These are phyloP conservation scores for Ascochyta viciae-villosae DNA, from an alignment of 2,329 filamentous ascomycete genomes.

Conservation along the genomic window DNA sequence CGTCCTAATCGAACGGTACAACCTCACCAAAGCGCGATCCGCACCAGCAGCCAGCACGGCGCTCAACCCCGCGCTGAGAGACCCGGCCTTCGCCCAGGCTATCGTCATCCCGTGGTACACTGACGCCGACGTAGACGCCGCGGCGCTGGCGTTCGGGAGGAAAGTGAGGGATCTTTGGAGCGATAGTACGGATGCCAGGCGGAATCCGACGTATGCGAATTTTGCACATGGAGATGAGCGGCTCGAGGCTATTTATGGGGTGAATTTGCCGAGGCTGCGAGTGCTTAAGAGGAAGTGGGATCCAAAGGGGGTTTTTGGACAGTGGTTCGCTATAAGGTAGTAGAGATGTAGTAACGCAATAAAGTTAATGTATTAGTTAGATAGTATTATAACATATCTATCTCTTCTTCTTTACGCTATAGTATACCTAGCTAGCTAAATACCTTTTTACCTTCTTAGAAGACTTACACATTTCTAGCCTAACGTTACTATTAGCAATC, in stretches of 20 bases:
- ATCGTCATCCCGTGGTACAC: slow-evolving; percentile 52
- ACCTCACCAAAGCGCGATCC: slow-evolving; percentile 39
- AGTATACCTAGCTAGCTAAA: no score
- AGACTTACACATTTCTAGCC: no score
- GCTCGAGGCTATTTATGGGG: slow-evolving; percentile 32
- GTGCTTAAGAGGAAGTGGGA: slow-evolving; percentile 37
- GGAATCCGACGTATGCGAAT: slow-evolving; percentile 37
- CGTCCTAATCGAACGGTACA: slow-evolving; percentile 50
- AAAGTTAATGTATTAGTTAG: no score
- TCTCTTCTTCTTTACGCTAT: neutral
- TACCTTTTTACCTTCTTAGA: no score
- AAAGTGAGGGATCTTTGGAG: slow-evolving; percentile 41
- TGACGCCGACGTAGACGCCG: slow-evolving; percentile 44
- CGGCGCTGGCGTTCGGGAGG: slow-evolving; percentile 46
- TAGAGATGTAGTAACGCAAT: neutral
- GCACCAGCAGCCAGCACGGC: slow-evolving; percentile 25
- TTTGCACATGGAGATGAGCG: slow-evolving; percentile 39
- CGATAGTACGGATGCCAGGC: slow-evolving; percentile 13
- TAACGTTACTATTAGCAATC: no score
- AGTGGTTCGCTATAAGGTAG: slow-evolving; percentile 36
- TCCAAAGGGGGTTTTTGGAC: slow-evolving; percentile 30
- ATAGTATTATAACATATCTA: no score
- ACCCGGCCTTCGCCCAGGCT: slow-evolving; percentile 47
- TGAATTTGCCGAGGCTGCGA: slow-evolving; percentile 26
- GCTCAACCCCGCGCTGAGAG: slow-evolving; percentile 38